A percentile compares a stretch with the other conserved stretches of the same genome.
phyloP scores from a whole-genome alignment of 1,139 yeast genomes.

The Nadsonia starkeyi-henricii region DNA sequence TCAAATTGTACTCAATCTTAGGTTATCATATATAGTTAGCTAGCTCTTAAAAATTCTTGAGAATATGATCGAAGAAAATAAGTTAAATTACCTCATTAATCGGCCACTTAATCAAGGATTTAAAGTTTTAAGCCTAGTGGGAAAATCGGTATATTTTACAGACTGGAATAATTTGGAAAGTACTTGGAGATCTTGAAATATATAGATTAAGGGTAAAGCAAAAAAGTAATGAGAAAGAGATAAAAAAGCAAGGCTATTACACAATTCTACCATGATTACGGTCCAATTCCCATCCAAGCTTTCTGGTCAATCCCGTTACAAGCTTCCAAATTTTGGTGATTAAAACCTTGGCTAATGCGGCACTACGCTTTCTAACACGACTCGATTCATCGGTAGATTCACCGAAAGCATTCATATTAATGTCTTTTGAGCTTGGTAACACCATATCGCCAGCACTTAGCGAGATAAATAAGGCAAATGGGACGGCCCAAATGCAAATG shows the following conservation, averaged over 20 bases:
- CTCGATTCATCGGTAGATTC: slow-evolving; percentile 18
- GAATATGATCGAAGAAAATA: too few species aligned
- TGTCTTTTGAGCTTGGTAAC: slow-evolving; percentile 37
- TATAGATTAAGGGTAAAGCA: too few species aligned
- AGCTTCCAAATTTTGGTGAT: slow-evolving; percentile 41
- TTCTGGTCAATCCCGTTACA: slow-evolving; percentile 34
- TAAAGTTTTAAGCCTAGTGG: too few species aligned
- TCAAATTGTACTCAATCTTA: too few species aligned
- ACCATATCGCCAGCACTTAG: slow-evolving; percentile 86
- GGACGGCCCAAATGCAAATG: slow-evolving; percentile 83
- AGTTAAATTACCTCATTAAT: too few species aligned
- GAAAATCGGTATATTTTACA: too few species aligned
- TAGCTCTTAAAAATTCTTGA: too few species aligned
- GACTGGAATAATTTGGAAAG: too few species aligned
- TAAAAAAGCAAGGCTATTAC: background rate
- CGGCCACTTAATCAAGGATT: too few species aligned
- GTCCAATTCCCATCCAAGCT: slow-evolving; percentile 52
- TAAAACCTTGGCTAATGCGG: slow-evolving; percentile 51
- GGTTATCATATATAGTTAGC: too few species aligned
- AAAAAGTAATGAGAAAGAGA: too few species aligned
- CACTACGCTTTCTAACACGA: slow-evolving; percentile 19
- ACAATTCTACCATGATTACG: slow-evolving; percentile 20
- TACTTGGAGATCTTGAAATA: too few species aligned
- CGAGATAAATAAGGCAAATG: slow-evolving; percentile 83
- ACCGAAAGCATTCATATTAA: slow-evolving; percentile 19